Conservation (phyloP, 371 early-diverging fungal species). For the Rhizopus delemar region DNA sequence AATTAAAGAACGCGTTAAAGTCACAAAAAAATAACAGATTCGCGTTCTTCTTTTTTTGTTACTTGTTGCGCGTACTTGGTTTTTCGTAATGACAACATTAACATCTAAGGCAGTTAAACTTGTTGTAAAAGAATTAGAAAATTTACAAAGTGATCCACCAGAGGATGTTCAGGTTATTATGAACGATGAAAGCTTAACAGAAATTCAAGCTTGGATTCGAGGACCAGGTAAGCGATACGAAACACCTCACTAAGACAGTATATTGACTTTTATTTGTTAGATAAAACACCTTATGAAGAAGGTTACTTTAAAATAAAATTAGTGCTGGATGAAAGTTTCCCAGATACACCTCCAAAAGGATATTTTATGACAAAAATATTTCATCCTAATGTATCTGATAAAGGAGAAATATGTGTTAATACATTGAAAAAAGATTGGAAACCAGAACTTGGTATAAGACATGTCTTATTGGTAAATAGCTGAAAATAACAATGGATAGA, state of each 20-base stretch:
- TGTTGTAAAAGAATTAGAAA: conserved; percentile 64
- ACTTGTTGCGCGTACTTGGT: background rate
- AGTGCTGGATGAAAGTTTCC: conserved; percentile 65
- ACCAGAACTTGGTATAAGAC: conserved; percentile 73
- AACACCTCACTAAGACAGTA: background rate
- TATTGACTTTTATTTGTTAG: conserved; percentile 15
- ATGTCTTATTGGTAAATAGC: conserved; percentile 73
- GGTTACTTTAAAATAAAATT: conserved; percentile 75
- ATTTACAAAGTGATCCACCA: conserved; percentile 59
- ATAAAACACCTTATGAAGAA: conserved; percentile 78
- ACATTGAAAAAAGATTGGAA: conserved; percentile 94
- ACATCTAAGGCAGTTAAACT: conserved; percentile 26
- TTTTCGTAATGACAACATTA: conserved; percentile 5
- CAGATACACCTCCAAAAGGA: conserved; percentile 77
- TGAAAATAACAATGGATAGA: background rate
- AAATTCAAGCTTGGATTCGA: conserved; percentile 82
- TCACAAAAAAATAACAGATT: background rate
- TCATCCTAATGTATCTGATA: conserved; percentile 87
- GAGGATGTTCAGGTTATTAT: conserved; percentile 78
- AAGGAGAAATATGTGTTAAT: conserved; percentile 91
- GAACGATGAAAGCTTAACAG: conserved; percentile 71
- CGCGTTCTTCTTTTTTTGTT: background rate
- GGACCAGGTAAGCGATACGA: conserved; percentile 70
- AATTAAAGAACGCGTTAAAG: background rate
- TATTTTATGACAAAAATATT: conserved; percentile 87